phyloP scores from a whole-genome alignment of 2,329 filamentous ascomycete species.

The Fusarium mundagurra region DNA sequence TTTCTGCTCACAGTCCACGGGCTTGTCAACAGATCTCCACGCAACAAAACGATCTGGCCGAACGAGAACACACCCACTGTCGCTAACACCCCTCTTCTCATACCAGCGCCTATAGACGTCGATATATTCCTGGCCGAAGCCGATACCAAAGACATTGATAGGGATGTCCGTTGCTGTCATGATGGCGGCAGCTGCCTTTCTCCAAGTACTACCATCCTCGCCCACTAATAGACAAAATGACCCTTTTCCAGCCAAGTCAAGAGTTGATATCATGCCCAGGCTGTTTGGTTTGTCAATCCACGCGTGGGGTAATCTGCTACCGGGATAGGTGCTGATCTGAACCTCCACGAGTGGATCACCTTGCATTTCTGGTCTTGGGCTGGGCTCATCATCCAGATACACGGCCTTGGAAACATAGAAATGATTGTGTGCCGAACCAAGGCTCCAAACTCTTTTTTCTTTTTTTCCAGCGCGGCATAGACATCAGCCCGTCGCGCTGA shows the following conservation, averaged over 20 bases:
- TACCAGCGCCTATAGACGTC: background rate
- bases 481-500: background rate
- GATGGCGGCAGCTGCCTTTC: background rate
- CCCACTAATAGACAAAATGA: background rate
- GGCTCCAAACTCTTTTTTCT: background rate
- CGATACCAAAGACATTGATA: background rate
- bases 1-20: background rate
- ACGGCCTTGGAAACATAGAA: background rate
- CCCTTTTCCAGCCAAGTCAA: background rate
- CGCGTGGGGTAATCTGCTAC: background rate
- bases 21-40: background rate
- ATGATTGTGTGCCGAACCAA: background rate
- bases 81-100: background rate
- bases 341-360: background rate
- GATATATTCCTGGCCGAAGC: background rate
- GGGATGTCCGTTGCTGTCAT: rapidly evolving
- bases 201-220: background rate
- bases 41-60: background rate
- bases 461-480: rapidly evolving
- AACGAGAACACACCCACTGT: background rate
- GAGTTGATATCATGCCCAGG: background rate
- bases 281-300: background rate
- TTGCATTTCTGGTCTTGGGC: background rate
- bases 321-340: background rate
- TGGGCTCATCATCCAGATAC: background rate